A percentile compares a stretch with the other conserved stretches of the same genome.
These are phyloP conservation scores for Nicotiana attenuata DNA, from an alignment of 257 asterid genomes.

Conservation along the genomic window DNA sequence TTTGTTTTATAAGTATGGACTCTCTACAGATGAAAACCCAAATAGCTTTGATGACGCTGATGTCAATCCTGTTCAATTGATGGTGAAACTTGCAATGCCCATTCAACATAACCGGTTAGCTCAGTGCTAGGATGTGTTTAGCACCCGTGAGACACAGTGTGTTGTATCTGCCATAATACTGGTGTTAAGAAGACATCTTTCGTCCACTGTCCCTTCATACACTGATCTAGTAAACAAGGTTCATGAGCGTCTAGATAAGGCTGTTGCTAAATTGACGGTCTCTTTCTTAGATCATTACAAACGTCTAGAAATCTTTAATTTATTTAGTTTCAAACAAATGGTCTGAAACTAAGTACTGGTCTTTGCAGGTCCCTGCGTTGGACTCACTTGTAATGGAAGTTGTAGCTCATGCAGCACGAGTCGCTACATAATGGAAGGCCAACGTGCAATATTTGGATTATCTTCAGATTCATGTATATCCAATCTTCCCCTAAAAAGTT, in stretches of 20 bases:
- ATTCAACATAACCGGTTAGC: too few relatives aligned
- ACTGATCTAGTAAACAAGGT: constrained; percentile 56
- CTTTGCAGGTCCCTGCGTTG: constrained; percentile 47
- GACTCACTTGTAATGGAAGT: constrained; percentile 50
- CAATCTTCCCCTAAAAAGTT: neutral
- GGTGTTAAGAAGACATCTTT: constrained; percentile 37
- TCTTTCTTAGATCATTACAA: neutral
- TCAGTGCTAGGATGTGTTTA: too few relatives aligned
- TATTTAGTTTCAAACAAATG: too few relatives aligned
- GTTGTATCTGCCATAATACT: constrained; percentile 72
- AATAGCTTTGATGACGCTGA: too few relatives aligned
- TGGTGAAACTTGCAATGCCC: too few relatives aligned
- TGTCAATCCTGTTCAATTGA: too few relatives aligned
- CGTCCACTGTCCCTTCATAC: constrained; percentile 49
- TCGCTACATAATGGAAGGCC: constrained; percentile 41
- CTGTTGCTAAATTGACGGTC: constrained; percentile 70
- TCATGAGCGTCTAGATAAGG: constrained; percentile 69
- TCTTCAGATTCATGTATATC: neutral
- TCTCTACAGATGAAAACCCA: too few relatives aligned
- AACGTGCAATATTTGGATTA: neutral
- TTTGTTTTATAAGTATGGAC: too few relatives aligned
- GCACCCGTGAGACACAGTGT: constrained; percentile 53
- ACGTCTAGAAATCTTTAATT: too few relatives aligned
- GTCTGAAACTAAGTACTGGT: constrained; percentile 28
- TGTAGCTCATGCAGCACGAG: constrained; percentile 76